A percentile compares a stretch with the other conserved stretches of the same genome.
Evolutionary conservation across 208 protist genomes (phyloP).

Genomic region (Angomonas ambiguus): DNA sequence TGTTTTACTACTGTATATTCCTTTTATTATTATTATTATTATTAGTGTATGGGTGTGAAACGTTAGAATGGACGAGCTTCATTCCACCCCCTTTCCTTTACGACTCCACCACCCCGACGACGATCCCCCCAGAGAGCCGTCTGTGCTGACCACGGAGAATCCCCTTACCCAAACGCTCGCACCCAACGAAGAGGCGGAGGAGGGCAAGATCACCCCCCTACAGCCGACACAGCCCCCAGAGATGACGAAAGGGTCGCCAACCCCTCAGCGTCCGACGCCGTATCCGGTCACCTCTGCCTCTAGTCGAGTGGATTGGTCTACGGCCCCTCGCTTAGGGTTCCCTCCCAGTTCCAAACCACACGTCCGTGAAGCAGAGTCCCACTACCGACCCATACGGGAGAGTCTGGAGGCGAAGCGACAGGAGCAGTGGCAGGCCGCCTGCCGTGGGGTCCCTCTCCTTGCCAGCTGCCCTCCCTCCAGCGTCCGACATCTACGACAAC

Average conservation of each 20-base stretch:
- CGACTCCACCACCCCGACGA: neutral
- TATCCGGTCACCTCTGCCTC: conserved; percentile 36
- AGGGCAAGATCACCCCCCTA: neutral
- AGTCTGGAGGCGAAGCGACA: conserved; percentile 36
- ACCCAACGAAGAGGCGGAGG: neutral
- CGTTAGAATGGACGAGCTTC: no score
- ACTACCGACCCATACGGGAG: conserved; percentile 16
- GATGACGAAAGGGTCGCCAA: neutral
- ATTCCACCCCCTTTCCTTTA: neutral
- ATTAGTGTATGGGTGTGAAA: no score
- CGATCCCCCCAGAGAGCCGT: neutral
- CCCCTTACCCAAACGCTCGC: neutral
- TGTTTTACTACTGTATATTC: no score
- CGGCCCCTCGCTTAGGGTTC: conserved; percentile 46
- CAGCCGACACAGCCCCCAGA: neutral
- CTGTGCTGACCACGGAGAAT: neutral
- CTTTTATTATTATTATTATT: no score
- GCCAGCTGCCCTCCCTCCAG: conserved; percentile 28
- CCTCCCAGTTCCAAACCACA: conserved; percentile 13
- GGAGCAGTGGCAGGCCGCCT: conserved; percentile 39
- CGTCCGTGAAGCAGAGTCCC: conserved; percentile 20
- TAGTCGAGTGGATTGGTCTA: conserved; percentile 47
- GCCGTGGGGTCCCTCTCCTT: conserved; percentile 46
- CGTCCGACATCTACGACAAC: conserved; percentile 29
- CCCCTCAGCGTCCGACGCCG: conserved; percentile 15